phyloP scores from a whole-genome alignment of 345 rosid species.

The Fremontodendron californicum region DNA sequence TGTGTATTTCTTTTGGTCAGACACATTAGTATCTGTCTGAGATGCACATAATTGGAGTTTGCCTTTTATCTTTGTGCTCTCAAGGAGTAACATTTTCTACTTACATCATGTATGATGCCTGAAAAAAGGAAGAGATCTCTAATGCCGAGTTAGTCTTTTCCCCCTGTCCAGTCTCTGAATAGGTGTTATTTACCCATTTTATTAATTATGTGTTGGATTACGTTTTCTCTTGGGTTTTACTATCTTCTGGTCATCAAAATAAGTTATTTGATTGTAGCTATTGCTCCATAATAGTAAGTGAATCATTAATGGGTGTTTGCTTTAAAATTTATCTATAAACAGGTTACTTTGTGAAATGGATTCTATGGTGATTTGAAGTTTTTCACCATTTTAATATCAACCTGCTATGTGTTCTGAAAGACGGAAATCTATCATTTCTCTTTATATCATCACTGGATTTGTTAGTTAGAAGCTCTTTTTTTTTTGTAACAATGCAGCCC shows the following conservation, averaged over 20 bases:
- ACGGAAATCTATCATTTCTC: not conserved
- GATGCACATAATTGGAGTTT: not conserved
- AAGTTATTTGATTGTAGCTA: not conserved
- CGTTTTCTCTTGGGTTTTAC: too few relatives aligned
- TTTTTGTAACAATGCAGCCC: constrained; percentile 34
- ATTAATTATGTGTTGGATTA: too few relatives aligned
- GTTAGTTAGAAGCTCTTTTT: not conserved
- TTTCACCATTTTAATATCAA: not conserved
- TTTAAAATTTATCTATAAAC: not conserved
- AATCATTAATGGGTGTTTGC: not conserved
- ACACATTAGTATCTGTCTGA: not conserved
- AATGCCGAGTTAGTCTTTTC: not conserved
- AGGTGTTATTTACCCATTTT: not conserved
- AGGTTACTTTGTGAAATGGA: not conserved
- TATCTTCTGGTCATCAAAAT: not conserved
- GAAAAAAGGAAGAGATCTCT: not conserved
- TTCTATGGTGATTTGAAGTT: not conserved
- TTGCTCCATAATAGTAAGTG: not conserved
- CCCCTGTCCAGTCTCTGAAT: not conserved
- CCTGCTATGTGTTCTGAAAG: not conserved
- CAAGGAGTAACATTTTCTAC: not conserved
- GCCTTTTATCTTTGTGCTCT: not conserved
- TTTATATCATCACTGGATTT: not conserved
- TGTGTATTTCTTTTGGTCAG: not conserved
- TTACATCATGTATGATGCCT: not conserved